These are phyloP conservation scores for Ustilago esculenta DNA, from an alignment of 1,284 basidiomycete species.

Conservation along the genomic window DNA sequence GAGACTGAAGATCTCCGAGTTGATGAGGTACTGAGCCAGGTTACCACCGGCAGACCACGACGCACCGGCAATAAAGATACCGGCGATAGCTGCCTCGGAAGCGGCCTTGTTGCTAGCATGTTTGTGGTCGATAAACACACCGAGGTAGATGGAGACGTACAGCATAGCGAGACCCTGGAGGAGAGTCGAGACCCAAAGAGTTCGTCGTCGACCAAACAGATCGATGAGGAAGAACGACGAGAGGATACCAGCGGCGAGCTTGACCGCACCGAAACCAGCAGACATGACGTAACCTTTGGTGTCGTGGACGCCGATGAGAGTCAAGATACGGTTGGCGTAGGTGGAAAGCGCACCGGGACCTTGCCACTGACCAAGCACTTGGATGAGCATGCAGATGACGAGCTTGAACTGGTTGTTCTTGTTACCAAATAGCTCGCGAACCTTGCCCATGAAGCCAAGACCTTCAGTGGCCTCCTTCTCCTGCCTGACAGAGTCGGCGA, in stretches of 20 bases:
- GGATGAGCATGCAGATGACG: slow-evolving; percentile 31
- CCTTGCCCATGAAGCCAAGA: slow-evolving; percentile 27
- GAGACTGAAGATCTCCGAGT: slow-evolving; percentile 44
- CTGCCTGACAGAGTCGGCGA: slow-evolving; percentile 33
- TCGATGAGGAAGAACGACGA: slow-evolving; percentile 50
- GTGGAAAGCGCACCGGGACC: slow-evolving; percentile 47
- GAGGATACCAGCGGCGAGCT: slow-evolving; percentile 43
- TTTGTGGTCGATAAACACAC: slow-evolving; percentile 36
- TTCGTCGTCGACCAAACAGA: slow-evolving; percentile 45
- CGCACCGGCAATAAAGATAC: slow-evolving; percentile 47
- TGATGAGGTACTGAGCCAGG: slow-evolving; percentile 48
- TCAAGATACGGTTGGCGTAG: slow-evolving; percentile 46
- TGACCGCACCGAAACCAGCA: slow-evolving; percentile 45
- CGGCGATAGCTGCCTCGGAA: slow-evolving; percentile 31
- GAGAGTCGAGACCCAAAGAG: slow-evolving; percentile 33
- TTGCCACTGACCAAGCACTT: slow-evolving; percentile 44
- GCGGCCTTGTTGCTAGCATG: slow-evolving; percentile 29
- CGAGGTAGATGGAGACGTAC: slow-evolving; percentile 44
- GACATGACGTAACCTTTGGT: slow-evolving; percentile 42
- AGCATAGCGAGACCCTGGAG: slow-evolving; percentile 46
- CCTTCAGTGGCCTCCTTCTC: slow-evolving; percentile 40
- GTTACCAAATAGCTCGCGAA: slow-evolving; percentile 28
- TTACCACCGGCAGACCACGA: slow-evolving; percentile 45
- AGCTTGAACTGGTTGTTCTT: slow-evolving; percentile 53
- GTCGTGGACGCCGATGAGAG: slow-evolving; percentile 37